Percentiles rank a stretch among this genome's conserved stretches.
These are phyloP conservation scores for Anthoceros angustus DNA, from an alignment of 225 moss, liverwort and hornwort genomes.

Conservation along the genomic window DNA sequence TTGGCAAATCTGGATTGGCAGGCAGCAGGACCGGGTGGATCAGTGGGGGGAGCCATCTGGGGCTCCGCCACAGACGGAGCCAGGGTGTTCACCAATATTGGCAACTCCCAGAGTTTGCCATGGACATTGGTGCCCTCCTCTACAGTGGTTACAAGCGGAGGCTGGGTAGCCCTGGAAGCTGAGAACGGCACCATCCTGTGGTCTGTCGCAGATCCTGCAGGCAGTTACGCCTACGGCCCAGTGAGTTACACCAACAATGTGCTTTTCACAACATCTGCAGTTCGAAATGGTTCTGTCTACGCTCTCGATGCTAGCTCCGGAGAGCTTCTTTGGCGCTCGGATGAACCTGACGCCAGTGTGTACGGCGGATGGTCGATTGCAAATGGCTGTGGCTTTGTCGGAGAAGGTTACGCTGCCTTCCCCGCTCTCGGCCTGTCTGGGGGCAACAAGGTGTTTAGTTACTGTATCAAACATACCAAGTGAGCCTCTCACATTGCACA, in stretches of 20 bases:
- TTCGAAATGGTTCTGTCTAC: constrained; percentile 8
- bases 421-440: not conserved
- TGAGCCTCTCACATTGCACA: too few relatives aligned
- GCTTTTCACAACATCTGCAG: not conserved
- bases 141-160: constrained; percentile 8
- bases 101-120: not conserved
- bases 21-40: constrained; percentile 8
- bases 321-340: not conserved
- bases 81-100: constrained; percentile 8
- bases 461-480: too few relatives aligned
- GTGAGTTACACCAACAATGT: constrained; percentile 9
- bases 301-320: constrained; percentile 7
- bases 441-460: not conserved
- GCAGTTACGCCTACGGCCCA: constrained; percentile 5
- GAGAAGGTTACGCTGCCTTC: not conserved
- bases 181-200: constrained; percentile 12
- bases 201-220: constrained; percentile 12
- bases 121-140: constrained; percentile 7
- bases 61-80: constrained; percentile 14
- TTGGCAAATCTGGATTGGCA: too few relatives aligned
- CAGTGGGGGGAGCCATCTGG: constrained; percentile 9
- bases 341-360: not conserved
- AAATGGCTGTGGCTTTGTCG: not conserved
- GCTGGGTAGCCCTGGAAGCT: constrained; percentile 24
- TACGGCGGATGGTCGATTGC: not conserved